phyloP scores from a whole-genome alignment of 1,284 basidiomycete genomes.

The Marasmius oreades region DNA sequence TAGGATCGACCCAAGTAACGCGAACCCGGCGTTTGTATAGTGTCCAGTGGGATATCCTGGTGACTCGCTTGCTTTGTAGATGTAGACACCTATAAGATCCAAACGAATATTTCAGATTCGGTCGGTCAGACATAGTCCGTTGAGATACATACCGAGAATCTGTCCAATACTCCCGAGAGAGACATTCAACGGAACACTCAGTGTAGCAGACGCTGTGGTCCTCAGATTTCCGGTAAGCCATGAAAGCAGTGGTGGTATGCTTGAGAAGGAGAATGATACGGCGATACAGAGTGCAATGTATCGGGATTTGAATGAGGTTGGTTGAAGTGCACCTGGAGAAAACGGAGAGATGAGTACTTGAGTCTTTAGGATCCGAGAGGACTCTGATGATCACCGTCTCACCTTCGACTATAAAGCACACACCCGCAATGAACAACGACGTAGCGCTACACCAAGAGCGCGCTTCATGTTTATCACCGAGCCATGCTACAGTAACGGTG shows the following conservation, averaged over 20 bases:
- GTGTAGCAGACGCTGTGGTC: constrained; percentile 28
- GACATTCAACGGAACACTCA: constrained; percentile 34
- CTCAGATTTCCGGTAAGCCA: constrained; percentile 35
- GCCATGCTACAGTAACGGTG: constrained; percentile 22
- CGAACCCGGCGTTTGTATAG: constrained; percentile 30
- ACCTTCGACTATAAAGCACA: constrained; percentile 20
- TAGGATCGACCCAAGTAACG: constrained; percentile 17
- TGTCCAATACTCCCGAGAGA: constrained; percentile 35
- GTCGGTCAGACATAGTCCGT: no score
- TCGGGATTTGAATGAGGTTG: constrained; percentile 20
- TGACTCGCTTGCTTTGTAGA: constrained; percentile 32
- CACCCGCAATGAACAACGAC: constrained; percentile 24
- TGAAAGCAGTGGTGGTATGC: constrained; percentile 33
- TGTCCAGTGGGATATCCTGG: constrained; percentile 33
- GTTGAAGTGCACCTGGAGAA: constrained; percentile 2
- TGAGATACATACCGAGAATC: no score
- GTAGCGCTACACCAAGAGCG: background rate
- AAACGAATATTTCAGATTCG: no score
- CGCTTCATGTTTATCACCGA: constrained; percentile 16
- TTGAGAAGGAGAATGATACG: constrained; percentile 31
- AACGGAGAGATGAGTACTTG: background rate
- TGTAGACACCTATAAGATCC: constrained; percentile 37
- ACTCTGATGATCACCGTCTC: no score
- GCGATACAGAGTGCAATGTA: constrained; percentile 34
- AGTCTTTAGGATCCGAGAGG: no score